These are phyloP conservation scores for Creolimax fragrantissima DNA, from an alignment of 78 protist genomes.

Conservation along the genomic window DNA sequence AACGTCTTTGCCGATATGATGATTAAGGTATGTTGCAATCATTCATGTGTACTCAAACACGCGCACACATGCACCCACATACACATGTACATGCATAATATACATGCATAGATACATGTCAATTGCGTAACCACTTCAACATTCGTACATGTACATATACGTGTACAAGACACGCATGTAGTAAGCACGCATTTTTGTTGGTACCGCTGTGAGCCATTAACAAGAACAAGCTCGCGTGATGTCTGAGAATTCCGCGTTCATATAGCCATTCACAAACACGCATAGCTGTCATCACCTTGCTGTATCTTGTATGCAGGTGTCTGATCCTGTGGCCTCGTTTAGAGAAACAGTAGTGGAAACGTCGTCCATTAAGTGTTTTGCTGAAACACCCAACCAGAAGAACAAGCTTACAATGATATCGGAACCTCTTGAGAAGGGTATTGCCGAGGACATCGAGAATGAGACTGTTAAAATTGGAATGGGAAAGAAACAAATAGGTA, in stretches of 20 bases:
- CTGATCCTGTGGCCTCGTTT: constrained; percentile 91
- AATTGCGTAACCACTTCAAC: background rate
- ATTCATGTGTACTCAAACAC: background rate
- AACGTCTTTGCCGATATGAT: constrained; percentile 47
- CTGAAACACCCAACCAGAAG: constrained; percentile 84
- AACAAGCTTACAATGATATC: constrained; percentile 90
- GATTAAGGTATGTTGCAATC: constrained; percentile 70
- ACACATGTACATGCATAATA: background rate
- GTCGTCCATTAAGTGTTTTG: constrained; percentile 79
- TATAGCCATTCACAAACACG: too few species aligned
- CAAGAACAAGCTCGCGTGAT: too few species aligned
- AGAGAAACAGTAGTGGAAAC: constrained; percentile 91
- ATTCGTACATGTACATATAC: too few species aligned
- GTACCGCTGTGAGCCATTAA: too few species aligned
- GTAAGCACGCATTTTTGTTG: too few species aligned
- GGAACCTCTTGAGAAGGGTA: constrained; percentile 87
- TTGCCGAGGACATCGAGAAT: constrained; percentile 81
- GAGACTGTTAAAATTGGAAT: constrained; percentile 33
- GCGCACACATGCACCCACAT: background rate
- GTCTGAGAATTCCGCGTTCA: too few species aligned
- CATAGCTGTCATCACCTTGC: too few species aligned
- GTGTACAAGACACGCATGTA: too few species aligned
- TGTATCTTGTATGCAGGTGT: background rate
- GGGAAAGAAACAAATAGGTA: constrained; percentile 41
- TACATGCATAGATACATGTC: background rate